Percentiles rank a stretch among this genome's conserved stretches.
Evolutionary conservation across 2,329 filamentous ascomycete genomes (phyloP).

Genomic region (Sarocladiaceae sp.): DNA sequence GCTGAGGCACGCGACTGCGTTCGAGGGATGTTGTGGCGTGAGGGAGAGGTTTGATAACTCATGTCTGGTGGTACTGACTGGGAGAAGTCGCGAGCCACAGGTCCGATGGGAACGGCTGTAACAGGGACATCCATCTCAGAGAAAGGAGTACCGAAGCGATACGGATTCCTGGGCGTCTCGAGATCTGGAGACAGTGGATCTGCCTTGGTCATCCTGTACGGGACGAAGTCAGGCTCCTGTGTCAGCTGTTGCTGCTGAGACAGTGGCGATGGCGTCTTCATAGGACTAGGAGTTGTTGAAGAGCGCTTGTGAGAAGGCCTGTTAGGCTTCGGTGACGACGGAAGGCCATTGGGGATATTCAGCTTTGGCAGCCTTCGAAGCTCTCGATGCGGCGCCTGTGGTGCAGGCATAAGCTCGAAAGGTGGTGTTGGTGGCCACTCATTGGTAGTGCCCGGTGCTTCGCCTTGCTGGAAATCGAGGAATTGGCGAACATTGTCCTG

Average conservation of each 20-base stretch:
- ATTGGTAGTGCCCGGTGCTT: conserved; percentile 32
- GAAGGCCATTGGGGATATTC: conserved; percentile 37
- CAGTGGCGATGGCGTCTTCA: conserved; percentile 8
- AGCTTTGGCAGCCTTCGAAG: conserved; percentile 59
- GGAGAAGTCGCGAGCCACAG: conserved; percentile 72
- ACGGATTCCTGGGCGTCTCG: conserved; percentile 54
- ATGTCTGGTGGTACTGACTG: conserved; percentile 94
- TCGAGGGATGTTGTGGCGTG: conserved; percentile 24
- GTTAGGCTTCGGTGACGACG: conserved; percentile 6
- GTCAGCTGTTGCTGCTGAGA: conserved; percentile 18
- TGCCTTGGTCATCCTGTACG: conserved; percentile 48
- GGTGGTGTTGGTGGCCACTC: conserved; percentile 67
- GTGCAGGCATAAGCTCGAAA: conserved; percentile 56
- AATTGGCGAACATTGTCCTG: conserved; percentile 94
- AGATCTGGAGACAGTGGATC: conserved; percentile 52
- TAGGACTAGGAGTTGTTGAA: conserved; percentile 11
- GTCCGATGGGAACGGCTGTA: conserved; percentile 66
- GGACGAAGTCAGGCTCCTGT: conserved; percentile 33
- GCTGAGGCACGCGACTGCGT: conserved; percentile 52
- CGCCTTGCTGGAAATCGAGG: conserved; percentile 72
- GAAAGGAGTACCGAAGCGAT: conserved; percentile 80
- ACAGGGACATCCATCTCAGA: conserved; percentile 88
- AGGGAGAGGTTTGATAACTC: conserved; percentile 58
- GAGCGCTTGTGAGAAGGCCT: conserved; percentile 10
- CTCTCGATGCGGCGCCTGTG: conserved; percentile 45